phyloP scores from a whole-genome alignment of 441 rosid genomes.

The Jatropha podagrica region DNA sequence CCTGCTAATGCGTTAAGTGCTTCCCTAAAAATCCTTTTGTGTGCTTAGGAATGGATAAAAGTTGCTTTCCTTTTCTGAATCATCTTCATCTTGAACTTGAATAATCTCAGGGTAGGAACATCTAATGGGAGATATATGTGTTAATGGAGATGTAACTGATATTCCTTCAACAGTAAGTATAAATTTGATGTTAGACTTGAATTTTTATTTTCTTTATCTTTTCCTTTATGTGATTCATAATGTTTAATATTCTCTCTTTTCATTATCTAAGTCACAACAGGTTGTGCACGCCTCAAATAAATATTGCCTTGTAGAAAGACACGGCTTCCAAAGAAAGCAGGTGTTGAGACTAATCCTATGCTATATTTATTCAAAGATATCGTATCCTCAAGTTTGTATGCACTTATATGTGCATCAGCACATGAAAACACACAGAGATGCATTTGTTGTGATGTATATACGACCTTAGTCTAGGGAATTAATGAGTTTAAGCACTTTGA shows the following conservation, averaged over 20 bases:
- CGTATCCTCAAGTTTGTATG: not conserved
- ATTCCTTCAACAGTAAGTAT: constrained; percentile 35
- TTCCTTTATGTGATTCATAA: not conserved
- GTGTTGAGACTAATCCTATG: constrained; percentile 15
- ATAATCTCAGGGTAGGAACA: constrained; percentile 24
- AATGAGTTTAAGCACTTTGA: not conserved
- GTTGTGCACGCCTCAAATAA: constrained; percentile 23
- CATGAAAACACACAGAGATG: not conserved
- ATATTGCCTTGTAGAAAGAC: constrained; percentile 22
- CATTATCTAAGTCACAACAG: constrained; percentile 16
- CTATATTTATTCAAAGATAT: not conserved
- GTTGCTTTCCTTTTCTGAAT: constrained; percentile 1
- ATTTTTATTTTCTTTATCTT: not conserved
- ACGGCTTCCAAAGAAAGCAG: constrained; percentile 19
- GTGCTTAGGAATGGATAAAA: not conserved
- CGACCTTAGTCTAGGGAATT: not conserved
- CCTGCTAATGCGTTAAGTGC: not conserved
- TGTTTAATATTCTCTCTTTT: constrained; percentile 9
- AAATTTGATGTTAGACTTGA: not conserved
- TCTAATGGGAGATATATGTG: constrained; percentile 42
- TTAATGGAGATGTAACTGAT: constrained; percentile 29
- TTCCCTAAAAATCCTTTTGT: not conserved
- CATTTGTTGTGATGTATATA: not conserved
- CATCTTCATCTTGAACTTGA: constrained; percentile 7
- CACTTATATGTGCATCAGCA: not conserved